Evolutionary conservation across 208 protist genomes (phyloP), one percentile per base, ranked within the genome.

Genomic region (Novymonas esmeraldas): DNA sequence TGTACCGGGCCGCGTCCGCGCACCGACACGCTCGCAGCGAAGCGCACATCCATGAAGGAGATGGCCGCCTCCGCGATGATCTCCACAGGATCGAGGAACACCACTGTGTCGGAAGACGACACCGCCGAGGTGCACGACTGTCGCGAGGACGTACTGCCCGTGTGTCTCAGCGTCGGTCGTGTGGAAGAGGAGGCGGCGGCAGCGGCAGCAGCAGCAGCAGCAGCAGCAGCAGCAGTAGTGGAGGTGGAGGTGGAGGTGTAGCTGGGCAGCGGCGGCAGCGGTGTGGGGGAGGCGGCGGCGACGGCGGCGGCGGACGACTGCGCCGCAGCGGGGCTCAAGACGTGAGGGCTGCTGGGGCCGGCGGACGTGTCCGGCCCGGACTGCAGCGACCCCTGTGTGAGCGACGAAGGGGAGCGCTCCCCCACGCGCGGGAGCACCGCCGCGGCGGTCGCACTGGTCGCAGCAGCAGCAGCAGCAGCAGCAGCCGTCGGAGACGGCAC

Each of bases 31-130:
- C 45, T 64, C 18, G 56, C 50, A 3, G 56, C 36, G 60, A 92
- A 92, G 73, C 70, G 79, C 14, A 92, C 31, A 22, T 73, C 70
- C 5, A 84, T 56, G 42, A 92, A 79, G 11, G 61, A 68, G 50
- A 92, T 16, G 9, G 79, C 69, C 5, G 74, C 81, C 14, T 74
- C 60, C 3, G 82, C 78, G 33, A 82, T 38, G 39, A 92, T 82
- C 42, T 69, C 72, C 11, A 92, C 42, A 4, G 78, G 73, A 26
- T 79, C 50, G 13, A 59, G 10, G 48, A 92, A 82, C 20, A 62
- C n/a, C 29, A 66, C 70, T 6, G 29, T 45, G n/a, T 67, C 41
- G 9, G 45, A 16, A 26, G 52, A 41, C n/a, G 70, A 22, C 1
- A 50, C 49, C 13, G 31, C 48, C 3, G 56, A 51, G 3, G 55